Conservation (phyloP, 306 rosid genomes). For the Malus orientalis region DNA sequence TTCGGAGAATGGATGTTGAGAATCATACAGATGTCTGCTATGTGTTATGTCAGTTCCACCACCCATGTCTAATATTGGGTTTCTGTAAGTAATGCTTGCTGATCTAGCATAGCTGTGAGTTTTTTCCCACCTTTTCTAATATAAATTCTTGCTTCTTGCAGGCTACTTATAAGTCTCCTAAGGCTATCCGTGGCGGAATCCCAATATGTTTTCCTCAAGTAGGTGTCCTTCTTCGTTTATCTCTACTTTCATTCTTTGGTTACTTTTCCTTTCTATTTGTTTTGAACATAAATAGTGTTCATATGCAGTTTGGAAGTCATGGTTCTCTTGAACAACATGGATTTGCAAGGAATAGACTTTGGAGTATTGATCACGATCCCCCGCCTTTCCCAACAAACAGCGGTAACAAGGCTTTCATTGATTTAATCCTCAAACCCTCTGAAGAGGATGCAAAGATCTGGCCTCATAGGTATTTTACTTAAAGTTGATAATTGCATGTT, state of each 20-base stretch:
- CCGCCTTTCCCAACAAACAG: conserved; percentile 48
- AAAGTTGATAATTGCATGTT: background rate
- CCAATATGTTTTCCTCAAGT: conserved; percentile 79
- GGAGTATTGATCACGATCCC: conserved; percentile 68
- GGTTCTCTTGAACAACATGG: conserved; percentile 70
- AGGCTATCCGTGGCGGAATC: conserved; percentile 75
- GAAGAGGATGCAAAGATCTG: conserved; percentile 57
- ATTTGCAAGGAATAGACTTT: conserved; percentile 64
- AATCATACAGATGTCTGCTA: background rate
- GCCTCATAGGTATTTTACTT: conserved; percentile 52
- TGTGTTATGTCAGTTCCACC: background rate
- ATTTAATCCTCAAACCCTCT: conserved; percentile 56
- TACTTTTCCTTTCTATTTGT: background rate
- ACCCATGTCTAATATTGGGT: background rate
- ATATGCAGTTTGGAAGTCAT: conserved; percentile 47
- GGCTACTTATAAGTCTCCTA: conserved; percentile 64
- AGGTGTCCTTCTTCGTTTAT: conserved; percentile 16
- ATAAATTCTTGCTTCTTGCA: conserved; percentile 24
- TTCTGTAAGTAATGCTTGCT: background rate
- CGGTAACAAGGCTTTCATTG: conserved; percentile 42
- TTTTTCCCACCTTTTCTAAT: background rate
- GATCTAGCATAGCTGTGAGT: background rate
- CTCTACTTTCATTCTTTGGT: background rate
- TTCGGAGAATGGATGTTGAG: background rate
- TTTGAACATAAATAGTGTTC: background rate